phyloP scores from a whole-genome alignment of 805 yeast species.

The Ogataea sp. region DNA sequence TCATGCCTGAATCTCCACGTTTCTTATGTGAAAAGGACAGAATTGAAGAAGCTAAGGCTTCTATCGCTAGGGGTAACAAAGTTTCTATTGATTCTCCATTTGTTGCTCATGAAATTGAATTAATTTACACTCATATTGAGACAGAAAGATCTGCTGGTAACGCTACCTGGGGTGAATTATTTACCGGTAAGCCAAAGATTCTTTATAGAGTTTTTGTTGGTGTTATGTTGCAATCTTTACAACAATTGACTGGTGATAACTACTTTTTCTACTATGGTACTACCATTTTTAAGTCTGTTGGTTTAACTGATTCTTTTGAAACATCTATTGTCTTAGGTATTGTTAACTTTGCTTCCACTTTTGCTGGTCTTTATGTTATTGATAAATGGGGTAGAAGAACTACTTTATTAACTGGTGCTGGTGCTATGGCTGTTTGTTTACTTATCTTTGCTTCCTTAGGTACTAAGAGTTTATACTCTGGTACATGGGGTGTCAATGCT shows the following conservation, averaged over 20 bases:
- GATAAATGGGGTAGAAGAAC: conserved; percentile 48
- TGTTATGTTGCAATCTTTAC: conserved; percentile 49
- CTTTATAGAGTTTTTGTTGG: conserved; percentile 50
- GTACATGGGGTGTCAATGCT: conserved; percentile 30
- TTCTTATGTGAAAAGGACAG: conserved; percentile 44
- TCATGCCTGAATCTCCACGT: conserved; percentile 68
- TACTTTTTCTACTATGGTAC: conserved; percentile 64
- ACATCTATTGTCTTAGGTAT: conserved; percentile 54
- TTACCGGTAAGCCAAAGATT: conserved; percentile 58
- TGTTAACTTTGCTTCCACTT: conserved; percentile 49
- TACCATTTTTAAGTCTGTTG: conserved; percentile 51
- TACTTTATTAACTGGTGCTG: conserved; percentile 41
- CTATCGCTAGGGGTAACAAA: conserved; percentile 54
- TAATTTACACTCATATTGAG: conserved; percentile 53
- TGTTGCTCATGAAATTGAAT: conserved; percentile 44
- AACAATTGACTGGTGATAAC: conserved; percentile 57
- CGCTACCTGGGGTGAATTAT: conserved; percentile 57
- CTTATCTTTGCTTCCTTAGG: conserved; percentile 56
- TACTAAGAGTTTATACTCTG: conserved; percentile 34
- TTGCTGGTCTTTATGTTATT: conserved; percentile 42
- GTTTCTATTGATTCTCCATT: conserved; percentile 44
- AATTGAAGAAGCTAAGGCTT: conserved; percentile 43
- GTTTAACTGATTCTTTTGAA: conserved; percentile 45
- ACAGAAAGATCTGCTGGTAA: conserved; percentile 54
- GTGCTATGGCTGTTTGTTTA: conserved; percentile 48